Evolutionary conservation across 352 stramenopile genomes (phyloP), one percentile per base, ranked within the genome.

Genomic region (Blastocystis sp.): DNA sequence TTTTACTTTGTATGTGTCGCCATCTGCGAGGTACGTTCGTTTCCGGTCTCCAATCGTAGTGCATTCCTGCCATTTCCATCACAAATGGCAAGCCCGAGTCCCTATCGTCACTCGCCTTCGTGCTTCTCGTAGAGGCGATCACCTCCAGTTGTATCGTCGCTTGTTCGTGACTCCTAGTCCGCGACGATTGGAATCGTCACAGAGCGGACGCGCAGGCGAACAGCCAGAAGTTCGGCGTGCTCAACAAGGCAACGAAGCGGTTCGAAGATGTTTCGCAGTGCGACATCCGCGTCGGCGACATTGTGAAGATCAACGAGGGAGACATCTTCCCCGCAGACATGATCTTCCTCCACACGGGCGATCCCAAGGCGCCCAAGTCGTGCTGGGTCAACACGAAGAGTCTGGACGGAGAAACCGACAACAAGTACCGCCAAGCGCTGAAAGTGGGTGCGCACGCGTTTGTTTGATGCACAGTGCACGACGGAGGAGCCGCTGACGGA

Each of bases 301-400:
- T 98, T 19, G 90, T 98, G 11, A 93, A 94, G 42, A 91, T 98
- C 19, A 79, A 92, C 60, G 94, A 97, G 87, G 91, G 93, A 34
- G 92, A 96, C 43, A 92, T 95, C 54, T 92, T 98, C 11, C 95
- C 95, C 4, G 95, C 95, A 0, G 95, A 98, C 84, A 78, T 98
- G 1, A 92, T 97, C 0, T 76, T 98, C 1, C 90, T 98, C 0
- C 93, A 94, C 45, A 93, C 93, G 0, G 95, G 93, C 43, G 91
- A 94, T 60, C 90, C 94, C 7, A 92, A 90, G 24, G 91, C 91
- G 89, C 0, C 91, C 93, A 89, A 90, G 76, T 45, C 71, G 1
- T 95, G 91, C 90, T 98, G 96, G 82, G 92, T 98, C 45, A 95
- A 97, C 90, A 97, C 95, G 9, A 94, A 92, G 74, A 97, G 96